phyloP scores from a whole-genome alignment of 2,329 filamentous ascomycete genomes.

The Alternaria atra region DNA sequence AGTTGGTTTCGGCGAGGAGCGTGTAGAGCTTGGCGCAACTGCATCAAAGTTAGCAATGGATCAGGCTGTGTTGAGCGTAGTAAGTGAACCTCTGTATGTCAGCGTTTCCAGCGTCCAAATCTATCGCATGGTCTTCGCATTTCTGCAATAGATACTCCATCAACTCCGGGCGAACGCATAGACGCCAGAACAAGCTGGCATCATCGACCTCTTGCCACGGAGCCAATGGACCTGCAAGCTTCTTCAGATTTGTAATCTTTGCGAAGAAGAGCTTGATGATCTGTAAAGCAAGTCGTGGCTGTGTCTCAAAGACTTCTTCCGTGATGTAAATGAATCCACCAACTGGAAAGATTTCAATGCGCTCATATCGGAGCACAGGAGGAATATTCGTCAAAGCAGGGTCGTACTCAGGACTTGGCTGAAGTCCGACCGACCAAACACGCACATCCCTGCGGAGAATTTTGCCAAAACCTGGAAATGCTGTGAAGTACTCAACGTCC shows the following conservation, averaged over 20 bases:
- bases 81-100: conserved; percentile 25
- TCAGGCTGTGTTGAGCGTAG: not conserved
- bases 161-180: conserved; percentile 44
- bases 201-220: conserved; percentile 31
- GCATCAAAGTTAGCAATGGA: conserved; percentile 2
- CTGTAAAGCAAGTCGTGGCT: conserved; percentile 48
- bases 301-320: conserved; percentile 54
- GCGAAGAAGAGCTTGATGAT: conserved; percentile 50
- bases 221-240: conserved; percentile 21
- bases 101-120: conserved; percentile 29
- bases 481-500: conserved; percentile 41
- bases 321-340: conserved; percentile 55
- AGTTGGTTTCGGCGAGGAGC: conserved; percentile 29
- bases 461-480: conserved; percentile 45
- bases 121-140: conserved; percentile 28
- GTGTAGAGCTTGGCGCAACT: conserved; percentile 39
- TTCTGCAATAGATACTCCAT: conserved; percentile 36
- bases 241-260: conserved; percentile 35
- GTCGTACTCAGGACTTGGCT: conserved; percentile 30
- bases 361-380: conserved; percentile 30
- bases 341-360: conserved; percentile 49
- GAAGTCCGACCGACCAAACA: conserved; percentile 48
- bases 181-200: conserved; percentile 41
- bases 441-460: conserved; percentile 39
- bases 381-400: conserved; percentile 21